phyloP scores from a whole-genome alignment of 768 basidiomycete genomes.

The Amanita rubescens region DNA sequence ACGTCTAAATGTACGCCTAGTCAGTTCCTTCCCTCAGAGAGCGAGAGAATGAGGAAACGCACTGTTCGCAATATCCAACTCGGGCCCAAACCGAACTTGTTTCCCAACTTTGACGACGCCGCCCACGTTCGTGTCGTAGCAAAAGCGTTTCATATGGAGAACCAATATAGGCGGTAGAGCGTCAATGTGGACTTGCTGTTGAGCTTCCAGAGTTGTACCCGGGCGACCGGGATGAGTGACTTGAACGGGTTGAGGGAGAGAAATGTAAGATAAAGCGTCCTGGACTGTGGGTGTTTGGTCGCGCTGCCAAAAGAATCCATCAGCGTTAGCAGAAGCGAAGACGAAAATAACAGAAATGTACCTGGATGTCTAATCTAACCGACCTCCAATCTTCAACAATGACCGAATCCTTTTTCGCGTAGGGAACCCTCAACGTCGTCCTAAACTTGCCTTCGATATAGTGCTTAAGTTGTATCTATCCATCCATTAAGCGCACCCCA shows the following conservation, averaged over 20 bases:
- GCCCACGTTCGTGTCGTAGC: constrained; percentile 67
- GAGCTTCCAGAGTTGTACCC: constrained; percentile 60
- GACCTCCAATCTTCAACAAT: too few relatives aligned
- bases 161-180: constrained; percentile 77
- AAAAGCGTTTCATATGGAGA: constrained; percentile 86
- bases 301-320: too few relatives aligned
- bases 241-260: constrained; percentile 75
- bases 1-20: constrained; percentile 38
- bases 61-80: constrained; percentile 73
- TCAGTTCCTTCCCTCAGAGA: constrained; percentile 2
- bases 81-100: constrained; percentile 67
- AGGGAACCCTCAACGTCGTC: too few relatives aligned
- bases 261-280: constrained; percentile 75
- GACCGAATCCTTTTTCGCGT: too few relatives aligned
- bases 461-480: too few relatives aligned
- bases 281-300: constrained; percentile 71
- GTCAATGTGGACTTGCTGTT: constrained; percentile 61
- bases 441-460: too few relatives aligned
- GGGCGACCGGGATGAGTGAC: constrained; percentile 52
- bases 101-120: constrained; percentile 87
- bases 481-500: too few relatives aligned
- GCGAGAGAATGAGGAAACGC: constrained; percentile 14
- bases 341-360: too few relatives aligned
- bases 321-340: too few relatives aligned
- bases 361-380: too few relatives aligned